phyloP scores from a whole-genome alignment of 2,329 filamentous ascomycete species.

The Decorospora gaudefroyi region DNA sequence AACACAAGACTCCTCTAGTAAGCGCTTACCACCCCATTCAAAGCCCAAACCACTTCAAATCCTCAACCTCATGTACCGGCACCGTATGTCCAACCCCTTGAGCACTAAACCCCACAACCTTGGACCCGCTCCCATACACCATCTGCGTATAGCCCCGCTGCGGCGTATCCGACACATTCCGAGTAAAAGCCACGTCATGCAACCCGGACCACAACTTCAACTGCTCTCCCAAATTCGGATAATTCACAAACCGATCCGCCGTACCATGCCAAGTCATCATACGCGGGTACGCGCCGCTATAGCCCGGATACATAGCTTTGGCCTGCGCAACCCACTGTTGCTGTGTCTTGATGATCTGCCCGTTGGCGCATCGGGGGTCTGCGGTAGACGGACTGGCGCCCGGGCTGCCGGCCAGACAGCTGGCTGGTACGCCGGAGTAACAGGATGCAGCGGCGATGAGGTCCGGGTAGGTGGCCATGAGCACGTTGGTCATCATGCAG shows the following conservation, averaged over 20 bases:
- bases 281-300: constrained; percentile 42
- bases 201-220: constrained; percentile 40
- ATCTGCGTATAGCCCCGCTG: constrained; percentile 33
- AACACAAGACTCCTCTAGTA: too few species aligned
- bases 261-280: constrained; percentile 48
- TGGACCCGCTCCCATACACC: constrained; percentile 34
- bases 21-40: not conserved
- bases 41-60: constrained; percentile 17
- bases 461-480: constrained; percentile 37
- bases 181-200: constrained; percentile 21
- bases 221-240: constrained; percentile 32
- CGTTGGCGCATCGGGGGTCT: constrained; percentile 29
- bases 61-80: constrained; percentile 18
- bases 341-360: constrained; percentile 22
- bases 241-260: constrained; percentile 39
- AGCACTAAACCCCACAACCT: constrained; percentile 32
- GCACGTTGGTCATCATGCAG: constrained; percentile 43
- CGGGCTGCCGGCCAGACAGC: constrained; percentile 51
- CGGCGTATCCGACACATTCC: constrained; percentile 28
- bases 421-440: constrained; percentile 37
- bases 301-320: constrained; percentile 45
- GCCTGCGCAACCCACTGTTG: constrained; percentile 43
- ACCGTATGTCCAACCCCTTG: constrained; percentile 35
- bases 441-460: constrained; percentile 32
- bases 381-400: constrained; percentile 24